Percentiles rank a stretch among this genome's conserved stretches.
These are phyloP conservation scores for Claviceps sp. DNA, from an alignment of 2,329 filamentous ascomycete species.

Conservation along the genomic window DNA sequence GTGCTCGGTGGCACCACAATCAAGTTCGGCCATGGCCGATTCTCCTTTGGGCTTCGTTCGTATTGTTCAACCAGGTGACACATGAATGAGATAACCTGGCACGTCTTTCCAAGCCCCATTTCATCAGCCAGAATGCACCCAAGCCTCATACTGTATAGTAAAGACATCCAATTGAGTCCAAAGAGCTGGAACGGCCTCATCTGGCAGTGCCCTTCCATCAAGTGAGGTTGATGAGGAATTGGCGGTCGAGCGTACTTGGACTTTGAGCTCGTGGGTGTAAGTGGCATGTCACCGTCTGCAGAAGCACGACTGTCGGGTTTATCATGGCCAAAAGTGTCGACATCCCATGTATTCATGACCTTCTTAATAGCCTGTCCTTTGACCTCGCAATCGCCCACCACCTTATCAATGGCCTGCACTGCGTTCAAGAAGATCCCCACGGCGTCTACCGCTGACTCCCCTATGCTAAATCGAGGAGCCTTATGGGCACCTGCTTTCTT, in stretches of 20 bases:
- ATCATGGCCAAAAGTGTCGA: slow-evolving; percentile 32
- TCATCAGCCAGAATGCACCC: slow-evolving; percentile 93
- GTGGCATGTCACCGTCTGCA: slow-evolving; percentile 23
- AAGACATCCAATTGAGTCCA: slow-evolving; percentile 83
- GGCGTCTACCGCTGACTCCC: slow-evolving; percentile 37
- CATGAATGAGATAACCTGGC: slow-evolving; percentile 86
- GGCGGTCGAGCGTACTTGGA: slow-evolving; percentile 27
- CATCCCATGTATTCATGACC: slow-evolving; percentile 33
- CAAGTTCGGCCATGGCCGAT: slow-evolving; percentile 55
- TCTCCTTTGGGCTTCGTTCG: slow-evolving; percentile 14
- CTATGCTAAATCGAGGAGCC: slow-evolving; percentile 33
- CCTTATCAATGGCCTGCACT: slow-evolving; percentile 69
- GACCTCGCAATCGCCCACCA: slow-evolving; percentile 63
- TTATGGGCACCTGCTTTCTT: slow-evolving; percentile 34
- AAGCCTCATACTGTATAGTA: slow-evolving; percentile 66
- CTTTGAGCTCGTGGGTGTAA: slow-evolving; percentile 27
- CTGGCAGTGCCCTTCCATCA: slow-evolving; percentile 61
- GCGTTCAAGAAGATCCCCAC: slow-evolving; percentile 62
- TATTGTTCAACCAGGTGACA: slow-evolving; percentile 64
- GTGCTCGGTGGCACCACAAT: slow-evolving; percentile 89
- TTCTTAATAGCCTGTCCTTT: slow-evolving; percentile 46
- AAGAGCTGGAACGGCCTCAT: slow-evolving; percentile 93
- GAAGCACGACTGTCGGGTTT: slow-evolving; percentile 19
- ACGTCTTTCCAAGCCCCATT: slow-evolving; percentile 95
- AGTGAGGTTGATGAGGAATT: slow-evolving; percentile 50